Evolutionary conservation across 495 filamentous ascomycete genomes (phyloP).

Genomic region (Neurospora sp.): DNA sequence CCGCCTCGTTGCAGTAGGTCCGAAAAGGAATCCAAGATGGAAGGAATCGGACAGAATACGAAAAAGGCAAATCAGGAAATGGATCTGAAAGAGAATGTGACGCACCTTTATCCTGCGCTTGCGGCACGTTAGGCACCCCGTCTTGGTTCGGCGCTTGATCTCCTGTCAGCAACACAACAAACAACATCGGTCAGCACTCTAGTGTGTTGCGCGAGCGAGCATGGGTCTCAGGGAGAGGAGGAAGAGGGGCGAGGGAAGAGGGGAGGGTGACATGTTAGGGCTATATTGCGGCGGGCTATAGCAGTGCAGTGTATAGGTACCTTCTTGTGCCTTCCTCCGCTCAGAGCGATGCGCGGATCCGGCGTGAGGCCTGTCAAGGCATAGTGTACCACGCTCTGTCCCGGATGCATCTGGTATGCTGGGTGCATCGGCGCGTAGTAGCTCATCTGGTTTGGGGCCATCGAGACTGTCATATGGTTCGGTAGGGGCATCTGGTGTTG

Average conservation of each 20-base stretch:
- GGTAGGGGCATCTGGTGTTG: slow-evolving; percentile 27
- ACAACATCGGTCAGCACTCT: slow-evolving; percentile 13
- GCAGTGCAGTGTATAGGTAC: slow-evolving; percentile 23
- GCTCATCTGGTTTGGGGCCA: slow-evolving; percentile 20
- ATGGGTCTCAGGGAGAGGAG: neutral
- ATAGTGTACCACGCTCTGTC: slow-evolving; percentile 42
- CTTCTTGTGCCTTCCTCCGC: slow-evolving; percentile 84
- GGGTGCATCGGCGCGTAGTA: slow-evolving; percentile 39
- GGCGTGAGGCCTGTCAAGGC: slow-evolving; percentile 40
- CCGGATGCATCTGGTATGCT: slow-evolving; percentile 22
- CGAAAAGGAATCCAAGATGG: neutral
- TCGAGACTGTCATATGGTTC: slow-evolving; percentile 26
- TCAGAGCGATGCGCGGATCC: slow-evolving; percentile 57
- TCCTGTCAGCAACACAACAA: slow-evolving; percentile 43
- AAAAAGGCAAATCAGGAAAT: neutral
- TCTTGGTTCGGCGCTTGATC: slow-evolving; percentile 97
- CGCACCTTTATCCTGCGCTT: slow-evolving; percentile 97
- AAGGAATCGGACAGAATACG: neutral
- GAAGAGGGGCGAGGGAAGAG: neutral
- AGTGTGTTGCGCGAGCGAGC: neutral
- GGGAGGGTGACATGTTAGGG: neutral
- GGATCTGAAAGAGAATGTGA: slow-evolving; percentile 8
- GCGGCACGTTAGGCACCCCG: slow-evolving; percentile 91
- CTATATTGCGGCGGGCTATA: neutral
- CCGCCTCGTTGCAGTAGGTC: neutral